Evolutionary conservation across 2,329 filamentous ascomycete species (phyloP), one percentile per base, ranked within the genome.

Genomic region (Chrysoporthe cubensis): DNA sequence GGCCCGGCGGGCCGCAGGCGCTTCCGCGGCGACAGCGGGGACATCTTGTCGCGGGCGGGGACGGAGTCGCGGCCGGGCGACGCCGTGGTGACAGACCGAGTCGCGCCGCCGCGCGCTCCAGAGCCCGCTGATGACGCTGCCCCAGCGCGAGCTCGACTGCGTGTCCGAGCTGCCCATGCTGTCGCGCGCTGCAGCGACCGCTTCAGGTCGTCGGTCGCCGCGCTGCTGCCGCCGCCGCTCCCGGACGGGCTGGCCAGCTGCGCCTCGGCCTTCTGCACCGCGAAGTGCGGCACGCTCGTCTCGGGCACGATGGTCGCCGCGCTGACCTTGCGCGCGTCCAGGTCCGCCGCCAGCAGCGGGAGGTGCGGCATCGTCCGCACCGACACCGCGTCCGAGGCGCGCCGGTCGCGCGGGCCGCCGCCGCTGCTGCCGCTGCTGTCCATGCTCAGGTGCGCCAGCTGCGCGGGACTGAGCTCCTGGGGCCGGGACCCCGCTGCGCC

Each of bases 201-300:
- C n/a, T n/a, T n/a, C n/a, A n/a, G n/a, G n/a, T n/a, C n/a, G n/a
- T n/a, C n/a, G n/a, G n/a, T n/a, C 21, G 21, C 21, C 21, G 72
- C 7, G 73, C 66, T 21, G 21, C 21, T 1, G 21, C 21, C 7
- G 73, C 66, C 1, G 21, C 21, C 21, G 21, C 21, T 11, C 50
- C 50, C 88, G 1, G 90, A 89, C 16, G 75, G 72, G 4, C 72
- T 71, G 11, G 71, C 69, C 1, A 73, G 66, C 42, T 26, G 72
- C 7, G 73, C 66, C 1, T 86, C 78, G 62, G 81, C 73, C 69
- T 84, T 76, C 73, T 87, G 82, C 68, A 86, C 85, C 0, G 90
- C 85, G 73, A 93, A 92, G 74, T 92, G 90, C 0, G 90, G 87
- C 65, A 90, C 81, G 2, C 88, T 88, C 1, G 85, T 85, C 71